phyloP scores from a whole-genome alignment of 495 filamentous ascomycete genomes.

The Penicillium mononematosum region DNA sequence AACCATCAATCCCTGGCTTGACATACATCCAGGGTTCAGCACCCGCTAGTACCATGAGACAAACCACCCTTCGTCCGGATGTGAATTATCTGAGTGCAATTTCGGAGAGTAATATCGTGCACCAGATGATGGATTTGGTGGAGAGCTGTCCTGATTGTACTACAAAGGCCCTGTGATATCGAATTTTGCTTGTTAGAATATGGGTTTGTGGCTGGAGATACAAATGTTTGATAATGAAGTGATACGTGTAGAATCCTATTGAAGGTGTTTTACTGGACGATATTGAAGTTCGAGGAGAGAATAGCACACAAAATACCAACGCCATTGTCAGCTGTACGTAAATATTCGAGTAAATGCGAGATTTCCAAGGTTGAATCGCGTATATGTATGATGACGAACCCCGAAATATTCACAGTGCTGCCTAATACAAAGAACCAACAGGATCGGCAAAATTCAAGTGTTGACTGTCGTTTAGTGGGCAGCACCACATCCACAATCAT shows the following conservation, averaged over 20 bases:
- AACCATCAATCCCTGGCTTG: too few relatives aligned
- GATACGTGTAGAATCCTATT: neutral
- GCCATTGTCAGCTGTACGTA: neutral
- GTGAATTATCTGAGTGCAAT: conserved; percentile 13
- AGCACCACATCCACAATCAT: conserved; percentile 44
- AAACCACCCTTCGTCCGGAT: neutral
- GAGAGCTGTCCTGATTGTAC: conserved; percentile 11
- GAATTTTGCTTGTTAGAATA: neutral
- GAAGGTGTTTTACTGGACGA: neutral
- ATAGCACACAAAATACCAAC: neutral
- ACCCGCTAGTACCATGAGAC: neutral
- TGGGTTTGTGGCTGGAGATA: neutral
- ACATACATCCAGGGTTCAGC: too few relatives aligned
- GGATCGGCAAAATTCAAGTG: neutral
- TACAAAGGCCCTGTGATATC: neutral
- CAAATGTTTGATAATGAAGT: neutral
- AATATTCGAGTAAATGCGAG: neutral
- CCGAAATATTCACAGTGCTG: conserved; percentile 6
- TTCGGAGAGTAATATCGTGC: conserved; percentile 57
- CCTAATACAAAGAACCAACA: neutral
- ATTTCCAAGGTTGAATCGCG: neutral
- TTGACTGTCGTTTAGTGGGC: conserved; percentile 23
- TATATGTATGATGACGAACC: neutral
- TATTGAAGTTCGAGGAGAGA: neutral
- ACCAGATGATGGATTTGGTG: conserved; percentile 9